Conservation (phyloP, 2,329 filamentous ascomycete genomes). For the Sclerotinia subarctica region DNA sequence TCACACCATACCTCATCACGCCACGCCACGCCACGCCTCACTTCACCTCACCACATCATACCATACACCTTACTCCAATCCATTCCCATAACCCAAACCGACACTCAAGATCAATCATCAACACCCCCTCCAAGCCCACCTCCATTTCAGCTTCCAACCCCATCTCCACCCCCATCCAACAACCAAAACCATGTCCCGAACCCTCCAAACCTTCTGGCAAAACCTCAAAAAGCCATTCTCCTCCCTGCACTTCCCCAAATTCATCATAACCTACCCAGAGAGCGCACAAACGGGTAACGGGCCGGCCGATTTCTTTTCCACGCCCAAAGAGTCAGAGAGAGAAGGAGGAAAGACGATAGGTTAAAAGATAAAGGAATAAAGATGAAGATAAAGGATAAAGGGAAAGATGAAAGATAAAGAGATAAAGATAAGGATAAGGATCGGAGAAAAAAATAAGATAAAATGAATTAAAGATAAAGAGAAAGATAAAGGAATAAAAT, state of each 20-base stretch:
- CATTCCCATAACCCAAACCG: neutral
- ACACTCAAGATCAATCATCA: too few species aligned
- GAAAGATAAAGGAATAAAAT: too few species aligned
- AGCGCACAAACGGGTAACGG: neutral
- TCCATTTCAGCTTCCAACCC: neutral
- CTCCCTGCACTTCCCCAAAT: neutral
- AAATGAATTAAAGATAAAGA: too few species aligned
- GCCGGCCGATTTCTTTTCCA: neutral
- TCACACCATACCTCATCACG: neutral
- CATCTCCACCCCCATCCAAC: too few species aligned
- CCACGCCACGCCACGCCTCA: neutral
- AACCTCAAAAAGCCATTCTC: neutral
- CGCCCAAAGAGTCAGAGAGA: neutral
- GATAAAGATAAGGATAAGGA: too few species aligned
- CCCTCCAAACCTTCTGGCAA: neutral
- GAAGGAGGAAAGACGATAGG: too few species aligned
- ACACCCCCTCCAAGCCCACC: too few species aligned
- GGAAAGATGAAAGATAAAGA: too few species aligned
- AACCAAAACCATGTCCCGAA: neutral
- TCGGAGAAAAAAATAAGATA: too few species aligned
- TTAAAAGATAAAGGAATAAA: too few species aligned
- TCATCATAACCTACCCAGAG: neutral
- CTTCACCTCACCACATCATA: neutral
- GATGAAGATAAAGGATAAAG: too few species aligned
- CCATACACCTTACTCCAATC: neutral